Conservation (phyloP, 2,329 filamentous ascomycete genomes). For the Diaporthe longicolla region DNA sequence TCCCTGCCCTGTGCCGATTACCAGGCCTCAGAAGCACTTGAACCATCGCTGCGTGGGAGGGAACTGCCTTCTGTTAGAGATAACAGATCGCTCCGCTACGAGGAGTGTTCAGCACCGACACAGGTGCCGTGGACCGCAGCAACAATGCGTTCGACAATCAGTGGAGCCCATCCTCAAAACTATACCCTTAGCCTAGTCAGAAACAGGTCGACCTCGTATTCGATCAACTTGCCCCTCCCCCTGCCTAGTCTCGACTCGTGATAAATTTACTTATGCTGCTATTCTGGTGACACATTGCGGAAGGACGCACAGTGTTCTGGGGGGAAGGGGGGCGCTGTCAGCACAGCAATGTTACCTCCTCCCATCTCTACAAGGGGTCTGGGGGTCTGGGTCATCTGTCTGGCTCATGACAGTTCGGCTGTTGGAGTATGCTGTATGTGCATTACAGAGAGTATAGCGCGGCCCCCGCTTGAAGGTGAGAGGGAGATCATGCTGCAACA, state of each 20-base stretch:
- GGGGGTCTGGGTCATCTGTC: not conserved
- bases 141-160: not conserved
- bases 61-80: not conserved
- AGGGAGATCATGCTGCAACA: not conserved
- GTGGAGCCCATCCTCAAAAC: conserved; percentile 3
- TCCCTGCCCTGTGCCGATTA: not conserved
- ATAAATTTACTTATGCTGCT: not conserved
- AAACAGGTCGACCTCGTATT: conserved; percentile 25
- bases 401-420: not conserved
- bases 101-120: not conserved
- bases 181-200: conserved; percentile 15
- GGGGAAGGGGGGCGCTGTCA: not conserved
- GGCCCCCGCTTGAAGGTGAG: not conserved
- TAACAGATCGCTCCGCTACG: not conserved
- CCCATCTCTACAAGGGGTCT: not conserved
- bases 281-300: not conserved
- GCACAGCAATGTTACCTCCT: conserved; percentile 16
- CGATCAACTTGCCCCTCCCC: too few relatives aligned
- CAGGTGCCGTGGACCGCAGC: not conserved
- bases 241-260: not conserved
- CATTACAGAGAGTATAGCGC: not conserved
- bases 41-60: not conserved
- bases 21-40: not conserved
- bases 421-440: not conserved
- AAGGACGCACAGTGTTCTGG: not conserved